Evolutionary conservation across 257 asterid genomes (phyloP).

Genomic region (Thymus mandschuricus): DNA sequence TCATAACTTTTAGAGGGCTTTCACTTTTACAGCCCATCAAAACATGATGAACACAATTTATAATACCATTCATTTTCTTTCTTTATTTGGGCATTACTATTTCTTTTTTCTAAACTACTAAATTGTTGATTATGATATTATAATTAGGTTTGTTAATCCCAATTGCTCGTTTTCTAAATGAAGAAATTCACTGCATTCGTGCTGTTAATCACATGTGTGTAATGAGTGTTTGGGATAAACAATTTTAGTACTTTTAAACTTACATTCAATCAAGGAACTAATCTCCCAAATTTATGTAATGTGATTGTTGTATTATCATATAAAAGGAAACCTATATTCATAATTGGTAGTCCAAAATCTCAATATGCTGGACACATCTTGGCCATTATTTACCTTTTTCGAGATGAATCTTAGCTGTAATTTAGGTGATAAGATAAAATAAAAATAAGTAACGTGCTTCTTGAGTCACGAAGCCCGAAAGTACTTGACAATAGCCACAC

Average conservation of each 20-base stretch:
- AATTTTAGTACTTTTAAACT: neutral
- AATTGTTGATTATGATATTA: conserved; percentile 21
- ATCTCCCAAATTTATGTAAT: neutral
- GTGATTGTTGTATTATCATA: neutral
- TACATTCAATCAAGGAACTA: neutral
- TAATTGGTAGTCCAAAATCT: no score
- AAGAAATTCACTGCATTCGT: conserved; percentile 26
- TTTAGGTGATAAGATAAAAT: no score
- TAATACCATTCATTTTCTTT: conserved; percentile 29
- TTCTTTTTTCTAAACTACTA: neutral
- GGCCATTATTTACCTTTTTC: no score
- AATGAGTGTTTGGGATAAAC: conserved; percentile 13
- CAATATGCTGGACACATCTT: no score
- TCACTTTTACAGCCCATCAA: conserved; percentile 53
- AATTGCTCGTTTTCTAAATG: neutral
- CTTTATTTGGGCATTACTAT: conserved; percentile 15
- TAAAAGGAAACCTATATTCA: no score
- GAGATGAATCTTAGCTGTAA: no score
- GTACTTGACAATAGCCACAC: no score
- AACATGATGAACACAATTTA: conserved; percentile 38
- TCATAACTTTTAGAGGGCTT: conserved; percentile 25
- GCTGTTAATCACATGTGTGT: conserved; percentile 24
- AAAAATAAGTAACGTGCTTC: no score
- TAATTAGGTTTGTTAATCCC: conserved; percentile 15
- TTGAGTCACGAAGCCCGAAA: no score